Percentiles rank a stretch among this genome's conserved stretches.
These are phyloP conservation scores for Phytophthora pseudosyringae DNA, from an alignment of 352 stramenopile species.

Conservation along the genomic window DNA sequence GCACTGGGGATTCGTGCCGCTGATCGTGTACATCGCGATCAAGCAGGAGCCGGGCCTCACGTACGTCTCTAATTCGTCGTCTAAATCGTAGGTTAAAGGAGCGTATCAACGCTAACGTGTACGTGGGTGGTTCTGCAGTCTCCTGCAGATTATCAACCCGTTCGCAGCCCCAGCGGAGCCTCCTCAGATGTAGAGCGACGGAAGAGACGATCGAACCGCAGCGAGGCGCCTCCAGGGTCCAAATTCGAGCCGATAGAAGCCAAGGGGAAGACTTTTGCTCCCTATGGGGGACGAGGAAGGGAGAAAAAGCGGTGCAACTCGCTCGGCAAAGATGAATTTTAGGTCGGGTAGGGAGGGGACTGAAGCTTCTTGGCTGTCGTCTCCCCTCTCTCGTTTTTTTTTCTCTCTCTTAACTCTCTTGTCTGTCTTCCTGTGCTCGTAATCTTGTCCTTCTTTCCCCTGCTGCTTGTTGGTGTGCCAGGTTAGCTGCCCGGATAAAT, in stretches of 20 bases:
- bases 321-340: conserved; percentile 22
- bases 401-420: conserved; percentile 23
- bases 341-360: conserved; percentile 9
- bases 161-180: conserved; percentile 69
- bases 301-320: neutral
- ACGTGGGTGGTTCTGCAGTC: conserved; percentile 29
- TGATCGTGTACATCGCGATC: conserved; percentile 82
- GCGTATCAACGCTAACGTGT: conserved; percentile 19
- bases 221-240: neutral
- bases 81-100: neutral
- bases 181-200: conserved; percentile 47
- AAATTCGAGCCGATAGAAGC: conserved; percentile 4
- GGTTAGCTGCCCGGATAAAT: neutral
- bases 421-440: conserved; percentile 6
- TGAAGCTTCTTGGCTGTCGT: neutral
- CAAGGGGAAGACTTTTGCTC: neutral
- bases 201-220: neutral
- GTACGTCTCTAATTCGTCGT: conserved; percentile 41
- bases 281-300: neutral
- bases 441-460: neutral
- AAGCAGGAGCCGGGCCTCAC: conserved; percentile 80
- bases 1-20: conserved; percentile 82
- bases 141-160: conserved; percentile 80
- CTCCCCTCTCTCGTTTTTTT: conserved; percentile 25
- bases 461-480: neutral